These are phyloP conservation scores for Circinella minor DNA, from an alignment of 371 early-diverging fungal species.

Conservation along the genomic window DNA sequence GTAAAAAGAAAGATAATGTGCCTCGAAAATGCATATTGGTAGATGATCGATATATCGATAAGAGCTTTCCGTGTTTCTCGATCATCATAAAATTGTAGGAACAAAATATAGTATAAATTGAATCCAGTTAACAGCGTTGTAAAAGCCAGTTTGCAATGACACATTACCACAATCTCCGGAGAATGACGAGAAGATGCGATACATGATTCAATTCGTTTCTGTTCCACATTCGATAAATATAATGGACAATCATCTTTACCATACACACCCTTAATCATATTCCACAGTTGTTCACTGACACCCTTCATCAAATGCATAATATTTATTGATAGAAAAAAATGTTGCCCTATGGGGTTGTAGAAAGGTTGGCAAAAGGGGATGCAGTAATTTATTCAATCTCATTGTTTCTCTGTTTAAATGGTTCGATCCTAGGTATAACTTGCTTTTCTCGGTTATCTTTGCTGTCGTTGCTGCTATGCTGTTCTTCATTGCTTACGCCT, in stretches of 20 bases:
- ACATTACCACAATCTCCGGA: not conserved
- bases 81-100: not conserved
- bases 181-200: not conserved
- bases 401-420: not conserved
- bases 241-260: not conserved
- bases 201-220: not conserved
- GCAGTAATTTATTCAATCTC: not conserved
- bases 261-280: not conserved
- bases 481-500: not conserved
- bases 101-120: slow-evolving; percentile 3
- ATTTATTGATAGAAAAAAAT: slow-evolving; percentile 1
- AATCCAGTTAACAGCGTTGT: slow-evolving; percentile 6
- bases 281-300: not conserved
- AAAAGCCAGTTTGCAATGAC: not conserved
- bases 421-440: not conserved
- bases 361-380: not conserved
- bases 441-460: not conserved
- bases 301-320: not conserved
- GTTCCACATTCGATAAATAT: not conserved
- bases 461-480: not conserved
- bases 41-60: not conserved
- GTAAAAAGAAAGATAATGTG: too few species aligned
- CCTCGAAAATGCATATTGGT: not conserved
- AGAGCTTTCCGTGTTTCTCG: not conserved
- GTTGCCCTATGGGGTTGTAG: not conserved